A percentile compares a stretch with the other conserved stretches of the same genome.
These are phyloP conservation scores for Mycogone perniciosa DNA, from an alignment of 2,329 filamentous ascomycete genomes.

Conservation along the genomic window DNA sequence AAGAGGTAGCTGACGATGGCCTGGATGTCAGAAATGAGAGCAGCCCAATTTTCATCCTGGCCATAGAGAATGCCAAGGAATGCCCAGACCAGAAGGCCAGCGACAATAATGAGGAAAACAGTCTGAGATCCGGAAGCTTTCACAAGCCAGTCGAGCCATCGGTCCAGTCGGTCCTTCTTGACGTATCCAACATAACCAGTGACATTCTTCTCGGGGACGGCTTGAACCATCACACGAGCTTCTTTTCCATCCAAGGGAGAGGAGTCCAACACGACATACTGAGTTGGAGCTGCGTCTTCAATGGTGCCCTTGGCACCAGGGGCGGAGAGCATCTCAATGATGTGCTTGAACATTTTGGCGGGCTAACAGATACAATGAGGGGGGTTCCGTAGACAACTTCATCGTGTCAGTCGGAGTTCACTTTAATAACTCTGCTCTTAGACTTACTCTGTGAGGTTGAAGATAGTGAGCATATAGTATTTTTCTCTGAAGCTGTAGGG, in stretches of 20 bases:
- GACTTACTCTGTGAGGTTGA: background rate
- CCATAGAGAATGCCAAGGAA: conserved; percentile 25
- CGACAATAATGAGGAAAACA: conserved; percentile 25
- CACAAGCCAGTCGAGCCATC: conserved; percentile 18
- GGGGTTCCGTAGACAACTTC: background rate
- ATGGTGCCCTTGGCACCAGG: conserved; percentile 12
- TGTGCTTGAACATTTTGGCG: conserved; percentile 3
- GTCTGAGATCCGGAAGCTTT: conserved; percentile 17
- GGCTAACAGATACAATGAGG: background rate
- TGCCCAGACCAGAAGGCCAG: conserved; percentile 25
- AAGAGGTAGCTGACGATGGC: conserved; percentile 33
- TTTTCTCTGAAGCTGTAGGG: background rate
- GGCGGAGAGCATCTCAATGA: conserved; percentile 8
- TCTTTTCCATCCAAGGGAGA: background rate
- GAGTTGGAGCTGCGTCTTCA: conserved; percentile 9
- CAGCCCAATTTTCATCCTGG: conserved; percentile 29
- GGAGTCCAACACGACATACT: background rate
- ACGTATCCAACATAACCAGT: conserved; percentile 15
- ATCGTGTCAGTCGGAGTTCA: background rate
- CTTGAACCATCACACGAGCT: background rate
- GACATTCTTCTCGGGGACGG: conserved; percentile 5
- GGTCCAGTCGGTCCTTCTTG: conserved; percentile 15
- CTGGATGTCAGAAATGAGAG: conserved; percentile 29
- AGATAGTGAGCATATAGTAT: background rate
- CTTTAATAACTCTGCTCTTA: background rate